phyloP scores from a whole-genome alignment of 805 yeast genomes.

The Nakazawaea wickerhamii region DNA sequence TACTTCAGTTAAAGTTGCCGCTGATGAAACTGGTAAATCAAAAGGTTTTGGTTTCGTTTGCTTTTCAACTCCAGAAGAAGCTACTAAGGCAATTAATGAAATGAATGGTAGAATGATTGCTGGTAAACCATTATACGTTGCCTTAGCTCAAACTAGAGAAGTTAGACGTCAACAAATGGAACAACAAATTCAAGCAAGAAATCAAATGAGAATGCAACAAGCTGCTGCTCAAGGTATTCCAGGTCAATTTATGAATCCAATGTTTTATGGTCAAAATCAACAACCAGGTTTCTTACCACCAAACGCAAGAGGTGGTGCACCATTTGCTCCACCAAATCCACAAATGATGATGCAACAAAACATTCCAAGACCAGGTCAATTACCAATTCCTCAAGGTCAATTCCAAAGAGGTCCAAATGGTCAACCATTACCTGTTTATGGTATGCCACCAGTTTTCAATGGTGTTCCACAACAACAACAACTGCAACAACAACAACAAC shows the following conservation, averaged over 20 bases:
- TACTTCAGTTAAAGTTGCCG: constrained; percentile 95
- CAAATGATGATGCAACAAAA: constrained; percentile 67
- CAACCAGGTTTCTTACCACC: constrained; percentile 77
- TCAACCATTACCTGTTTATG: constrained; percentile 77
- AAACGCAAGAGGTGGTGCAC: constrained; percentile 69
- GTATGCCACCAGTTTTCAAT: constrained; percentile 76
- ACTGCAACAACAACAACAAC: constrained; percentile 35
- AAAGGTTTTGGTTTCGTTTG: constrained; percentile 99
- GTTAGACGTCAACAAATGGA: constrained; percentile 95
- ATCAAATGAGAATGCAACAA: constrained; percentile 97
- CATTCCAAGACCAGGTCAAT: constrained; percentile 59
- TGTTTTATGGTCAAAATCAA: constrained; percentile 70
- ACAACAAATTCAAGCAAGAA: constrained; percentile 97
- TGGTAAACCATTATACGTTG: constrained; percentile 96
- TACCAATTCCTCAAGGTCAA: constrained; percentile 63
- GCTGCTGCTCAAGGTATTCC: constrained; percentile 86
- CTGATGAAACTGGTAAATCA: constrained; percentile 89
- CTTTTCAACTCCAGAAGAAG: constrained; percentile 97
- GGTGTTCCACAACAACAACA: constrained; percentile 58
- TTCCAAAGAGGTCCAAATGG: constrained; percentile 79
- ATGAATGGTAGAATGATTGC: constrained; percentile 96
- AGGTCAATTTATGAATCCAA: constrained; percentile 82
- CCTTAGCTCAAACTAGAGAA: constrained; percentile 97
- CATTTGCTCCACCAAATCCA: constrained; percentile 71
- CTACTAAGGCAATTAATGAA: constrained; percentile 95